A percentile compares a stretch with the other conserved stretches of the same genome.
Evolutionary conservation across 1,139 yeast species (phyloP).

Genomic region (Magnusiomyces starmeri): DNA sequence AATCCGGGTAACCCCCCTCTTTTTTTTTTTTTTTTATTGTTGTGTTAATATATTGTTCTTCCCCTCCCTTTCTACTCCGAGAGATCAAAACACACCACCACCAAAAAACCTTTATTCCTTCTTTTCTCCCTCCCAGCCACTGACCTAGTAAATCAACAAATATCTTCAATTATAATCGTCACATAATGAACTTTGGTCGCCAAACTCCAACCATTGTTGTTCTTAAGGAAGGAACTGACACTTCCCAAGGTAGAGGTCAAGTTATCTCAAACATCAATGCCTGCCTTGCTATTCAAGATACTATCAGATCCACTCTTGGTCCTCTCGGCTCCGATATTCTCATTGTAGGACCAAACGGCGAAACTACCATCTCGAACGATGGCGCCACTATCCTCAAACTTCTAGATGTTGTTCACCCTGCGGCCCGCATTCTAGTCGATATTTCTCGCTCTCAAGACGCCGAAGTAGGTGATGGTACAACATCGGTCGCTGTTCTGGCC

Average conservation of each 20-base stretch:
- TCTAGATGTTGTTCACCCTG: conserved; percentile 95
- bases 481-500: conserved; percentile 88
- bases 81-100: too few species aligned
- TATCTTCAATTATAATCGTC: background rate
- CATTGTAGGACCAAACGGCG: conserved; percentile 74
- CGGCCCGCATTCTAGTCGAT: conserved; percentile 91
- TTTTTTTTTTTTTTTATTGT: background rate
- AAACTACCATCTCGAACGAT: conserved; percentile 92
- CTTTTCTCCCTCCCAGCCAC: background rate
- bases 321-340: conserved; percentile 95
- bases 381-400: conserved; percentile 94
- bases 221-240: conserved; percentile 93
- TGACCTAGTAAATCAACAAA: background rate
- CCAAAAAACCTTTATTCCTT: background rate
- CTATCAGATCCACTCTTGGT: conserved; percentile 89
- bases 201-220: conserved; percentile 97
- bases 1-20: background rate
- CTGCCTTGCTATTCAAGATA: conserved; percentile 93
- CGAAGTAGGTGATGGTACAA: conserved; percentile 98
- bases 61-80: too few species aligned
- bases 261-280: conserved; percentile 92
- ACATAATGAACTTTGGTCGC: conserved; percentile 74
- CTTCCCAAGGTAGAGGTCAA: conserved; percentile 95
- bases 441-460: conserved; percentile 96
- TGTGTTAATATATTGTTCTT: too few species aligned